Conservation (phyloP, 2,329 filamentous ascomycete species). For the Alternaria ventricosa region DNA sequence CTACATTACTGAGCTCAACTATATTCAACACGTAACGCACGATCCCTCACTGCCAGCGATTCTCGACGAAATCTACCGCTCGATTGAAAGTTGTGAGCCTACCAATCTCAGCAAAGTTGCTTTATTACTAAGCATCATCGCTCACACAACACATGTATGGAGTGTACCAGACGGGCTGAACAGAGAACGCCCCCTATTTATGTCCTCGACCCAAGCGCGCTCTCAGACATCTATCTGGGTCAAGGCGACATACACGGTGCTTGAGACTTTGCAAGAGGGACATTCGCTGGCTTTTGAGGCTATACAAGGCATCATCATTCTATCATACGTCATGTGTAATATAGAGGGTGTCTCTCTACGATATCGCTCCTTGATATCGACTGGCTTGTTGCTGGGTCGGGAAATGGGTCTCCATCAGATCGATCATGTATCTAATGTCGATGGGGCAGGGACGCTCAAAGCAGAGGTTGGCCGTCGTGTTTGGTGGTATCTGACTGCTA, state of each 20-base stretch:
- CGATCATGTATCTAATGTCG: slow-evolving; percentile 6
- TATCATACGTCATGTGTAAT: slow-evolving; percentile 43
- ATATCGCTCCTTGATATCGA: slow-evolving; percentile 41
- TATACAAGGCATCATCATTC: slow-evolving; percentile 47
- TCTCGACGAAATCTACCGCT: background rate
- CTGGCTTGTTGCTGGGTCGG: slow-evolving; percentile 35
- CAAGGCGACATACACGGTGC: background rate
- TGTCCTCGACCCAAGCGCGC: background rate
- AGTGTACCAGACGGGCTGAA: background rate
- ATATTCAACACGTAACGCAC: slow-evolving; percentile 47
- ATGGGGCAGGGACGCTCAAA: slow-evolving; percentile 28
- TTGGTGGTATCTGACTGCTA: slow-evolving; percentile 50
- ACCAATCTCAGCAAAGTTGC: background rate
- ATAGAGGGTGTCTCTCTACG: slow-evolving; percentile 46
- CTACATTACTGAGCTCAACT: slow-evolving; percentile 42
- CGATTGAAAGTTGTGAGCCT: background rate
- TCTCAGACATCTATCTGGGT: slow-evolving; percentile 32
- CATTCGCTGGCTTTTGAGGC: slow-evolving; percentile 25
- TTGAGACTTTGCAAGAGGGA: background rate
- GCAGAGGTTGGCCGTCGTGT: slow-evolving; percentile 49
- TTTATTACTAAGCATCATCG: background rate
- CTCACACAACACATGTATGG: background rate
- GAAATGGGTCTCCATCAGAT: slow-evolving; percentile 22
- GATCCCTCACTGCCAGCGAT: slow-evolving; percentile 32
- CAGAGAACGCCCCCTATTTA: background rate